Percentiles rank a stretch among this genome's conserved stretches.
Conservation (phyloP, 2,329 filamentous ascomycete genomes). For the Aspergillus neoniger region DNA sequence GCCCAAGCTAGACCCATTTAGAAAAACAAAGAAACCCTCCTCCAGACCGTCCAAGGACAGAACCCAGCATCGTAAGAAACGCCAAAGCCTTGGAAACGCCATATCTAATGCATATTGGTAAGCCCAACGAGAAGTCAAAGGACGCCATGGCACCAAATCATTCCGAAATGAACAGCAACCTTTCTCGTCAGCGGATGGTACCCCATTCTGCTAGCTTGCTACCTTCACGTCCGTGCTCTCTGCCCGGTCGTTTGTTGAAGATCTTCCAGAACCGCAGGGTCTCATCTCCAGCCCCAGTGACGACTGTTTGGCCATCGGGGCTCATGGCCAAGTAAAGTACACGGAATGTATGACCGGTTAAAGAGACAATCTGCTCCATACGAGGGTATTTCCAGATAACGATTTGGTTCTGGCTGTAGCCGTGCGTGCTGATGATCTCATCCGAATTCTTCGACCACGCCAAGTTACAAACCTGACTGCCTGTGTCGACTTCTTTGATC, state of each 20-base stretch:
- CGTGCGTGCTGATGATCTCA: slow-evolving; percentile 95
- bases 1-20: slow-evolving; percentile 26
- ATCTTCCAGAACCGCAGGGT: slow-evolving; percentile 96
- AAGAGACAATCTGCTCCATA: slow-evolving; percentile 93
- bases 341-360: slow-evolving; percentile 95
- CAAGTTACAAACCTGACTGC: slow-evolving; percentile 97
- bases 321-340: slow-evolving; percentile 97
- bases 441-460: slow-evolving; percentile 98
- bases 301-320: slow-evolving; percentile 88
- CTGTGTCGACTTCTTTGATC: slow-evolving; percentile 89
- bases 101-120: slow-evolving; percentile 36
- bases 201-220: slow-evolving; percentile 75
- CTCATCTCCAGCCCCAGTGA: slow-evolving; percentile 95
- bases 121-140: slow-evolving; percentile 18
- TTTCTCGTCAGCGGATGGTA: slow-evolving; percentile 65
- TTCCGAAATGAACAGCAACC: not conserved
- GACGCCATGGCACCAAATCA: slow-evolving; percentile 17
- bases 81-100: slow-evolving; percentile 34
- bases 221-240: slow-evolving; percentile 66
- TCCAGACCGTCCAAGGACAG: slow-evolving; percentile 28
- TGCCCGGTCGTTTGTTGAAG: slow-evolving; percentile 78
- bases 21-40: slow-evolving; percentile 15
- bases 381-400: slow-evolving; percentile 99
- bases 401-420: slow-evolving; percentile 97
- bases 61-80: slow-evolving; percentile 26